Evolutionary conservation across 352 stramenopile genomes (phyloP).

Genomic region (Globisporangium irregulare): DNA sequence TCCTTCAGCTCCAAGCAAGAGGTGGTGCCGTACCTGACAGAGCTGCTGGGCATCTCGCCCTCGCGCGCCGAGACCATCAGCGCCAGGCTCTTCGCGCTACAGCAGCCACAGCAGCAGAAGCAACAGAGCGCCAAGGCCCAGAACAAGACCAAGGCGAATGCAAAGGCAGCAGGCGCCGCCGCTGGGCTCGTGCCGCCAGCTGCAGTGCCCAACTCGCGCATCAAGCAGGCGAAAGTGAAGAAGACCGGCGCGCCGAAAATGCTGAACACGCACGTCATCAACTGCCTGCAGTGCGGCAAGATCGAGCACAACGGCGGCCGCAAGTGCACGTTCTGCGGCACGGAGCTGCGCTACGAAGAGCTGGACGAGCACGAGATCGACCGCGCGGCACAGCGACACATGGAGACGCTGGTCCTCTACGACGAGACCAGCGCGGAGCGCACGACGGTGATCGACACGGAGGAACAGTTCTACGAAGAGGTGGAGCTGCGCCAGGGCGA

Average conservation of each 20-base stretch:
- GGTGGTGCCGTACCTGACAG: conserved; percentile 54
- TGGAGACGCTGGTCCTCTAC: conserved; percentile 53
- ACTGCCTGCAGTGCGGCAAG: conserved; percentile 63
- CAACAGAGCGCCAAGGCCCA: not conserved
- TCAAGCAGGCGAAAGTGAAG: conserved; percentile 48
- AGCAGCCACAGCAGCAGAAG: not conserved
- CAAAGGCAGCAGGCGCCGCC: not conserved
- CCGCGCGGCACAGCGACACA: conserved; percentile 36
- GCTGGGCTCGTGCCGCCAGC: conserved; percentile 39
- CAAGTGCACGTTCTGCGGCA: conserved; percentile 53
- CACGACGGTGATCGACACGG: conserved; percentile 46
- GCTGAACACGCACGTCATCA: conserved; percentile 59
- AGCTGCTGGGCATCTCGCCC: conserved; percentile 57
- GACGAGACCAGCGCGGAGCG: conserved; percentile 40
- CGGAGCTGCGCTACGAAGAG: conserved; percentile 56
- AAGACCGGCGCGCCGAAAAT: conserved; percentile 35
- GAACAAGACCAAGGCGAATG: conserved; percentile 7
- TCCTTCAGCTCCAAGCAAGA: conserved; percentile 48
- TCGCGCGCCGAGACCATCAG: conserved; percentile 48
- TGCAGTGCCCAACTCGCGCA: conserved; percentile 36
- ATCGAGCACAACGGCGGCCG: conserved; percentile 64
- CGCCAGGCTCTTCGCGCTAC: conserved; percentile 36
- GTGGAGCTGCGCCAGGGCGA: conserved; percentile 11
- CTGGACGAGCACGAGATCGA: conserved; percentile 33
- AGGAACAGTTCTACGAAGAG: conserved; percentile 39